Evolutionary conservation across 495 filamentous ascomycete species (phyloP), one percentile per base, ranked within the genome.

Genomic region (Annulohypoxylon nitens): DNA sequence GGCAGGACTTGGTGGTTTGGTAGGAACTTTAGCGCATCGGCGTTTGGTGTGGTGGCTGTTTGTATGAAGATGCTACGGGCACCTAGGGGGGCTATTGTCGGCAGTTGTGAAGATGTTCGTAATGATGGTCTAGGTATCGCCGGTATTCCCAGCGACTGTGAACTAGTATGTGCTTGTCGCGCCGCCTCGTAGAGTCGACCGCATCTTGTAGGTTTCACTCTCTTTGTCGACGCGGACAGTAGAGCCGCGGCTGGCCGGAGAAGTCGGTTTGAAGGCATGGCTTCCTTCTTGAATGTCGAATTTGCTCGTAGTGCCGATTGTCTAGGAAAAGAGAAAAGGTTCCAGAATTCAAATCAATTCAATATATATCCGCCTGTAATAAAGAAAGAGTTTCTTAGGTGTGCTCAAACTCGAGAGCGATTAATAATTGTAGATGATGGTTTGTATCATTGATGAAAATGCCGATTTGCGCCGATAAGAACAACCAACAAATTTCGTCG

Each of bases 31-130:
- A 99, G 88, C 4, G 88, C 95, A 85, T 97, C 93, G 1, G 89
- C 84, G 81, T 98, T 98, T 12, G 96, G 97, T 8, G 97, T 99
- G 54, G 85, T 87, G 66, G 97, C 96, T 1, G 96, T 99, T 83
- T 98, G 96, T 72, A 99, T 99, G 85, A 98, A 99, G 78, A 98
- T 95, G 11, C 90, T 93, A 39, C 96, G 92, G 67, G 83, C 85
- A 64, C 86, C 83, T 16, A 66, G 67, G n/a, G 77, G 72, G 18
- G 75, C 63, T 9, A 67, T n/a, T 7, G 60, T 53, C 23, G 64
- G 64, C 64, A 61, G 67, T 54, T 53, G 73, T 26, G 57, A 73
- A 25, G 55, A 51, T 30, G 58, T 43, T 33, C 43, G 48, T 12
- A 65, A 23, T 14, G 43, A 55, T 45, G 69, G 76, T 18, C 75